Evolutionary conservation across 306 rosid species (phyloP).

Genomic region (Vigna unguiculata): DNA sequence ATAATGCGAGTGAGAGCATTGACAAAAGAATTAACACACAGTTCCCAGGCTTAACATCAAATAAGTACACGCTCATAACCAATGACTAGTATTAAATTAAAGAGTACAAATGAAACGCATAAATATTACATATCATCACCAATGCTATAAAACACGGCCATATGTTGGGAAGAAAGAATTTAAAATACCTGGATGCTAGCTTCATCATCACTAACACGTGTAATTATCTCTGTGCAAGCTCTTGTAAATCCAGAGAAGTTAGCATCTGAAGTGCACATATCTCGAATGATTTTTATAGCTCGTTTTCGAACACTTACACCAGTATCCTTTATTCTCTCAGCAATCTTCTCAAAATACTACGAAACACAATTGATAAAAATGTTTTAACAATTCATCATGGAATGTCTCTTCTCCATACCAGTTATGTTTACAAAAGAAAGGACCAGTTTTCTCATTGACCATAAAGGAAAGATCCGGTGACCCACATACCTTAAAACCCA

Average conservation of each 20-base stretch:
- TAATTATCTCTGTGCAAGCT: conserved; percentile 91
- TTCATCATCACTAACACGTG: conserved; percentile 92
- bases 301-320: conserved; percentile 98
- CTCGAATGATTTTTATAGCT: conserved; percentile 96
- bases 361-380: conserved; percentile 40
- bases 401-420: conserved; percentile 21
- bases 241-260: conserved; percentile 83
- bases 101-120: conserved; percentile 7
- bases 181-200: conserved; percentile 88
- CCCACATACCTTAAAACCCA: conserved; percentile 89
- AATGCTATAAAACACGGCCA: conserved; percentile 20
- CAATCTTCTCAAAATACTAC: conserved; percentile 96
- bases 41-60: conserved; percentile 22
- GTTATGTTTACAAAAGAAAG: neutral
- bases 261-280: conserved; percentile 89
- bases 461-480: conserved; percentile 32
- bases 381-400: conserved; percentile 32
- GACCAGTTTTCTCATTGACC: neutral
- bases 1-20: conserved; percentile 2
- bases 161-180: neutral
- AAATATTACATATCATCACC: conserved; percentile 25
- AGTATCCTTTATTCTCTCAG: conserved; percentile 94
- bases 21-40: conserved; percentile 7
- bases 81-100: conserved; percentile 28
- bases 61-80: conserved; percentile 23